These are phyloP conservation scores for Naumovozyma baii DNA, from an alignment of 805 yeast genomes.

Conservation along the genomic window DNA sequence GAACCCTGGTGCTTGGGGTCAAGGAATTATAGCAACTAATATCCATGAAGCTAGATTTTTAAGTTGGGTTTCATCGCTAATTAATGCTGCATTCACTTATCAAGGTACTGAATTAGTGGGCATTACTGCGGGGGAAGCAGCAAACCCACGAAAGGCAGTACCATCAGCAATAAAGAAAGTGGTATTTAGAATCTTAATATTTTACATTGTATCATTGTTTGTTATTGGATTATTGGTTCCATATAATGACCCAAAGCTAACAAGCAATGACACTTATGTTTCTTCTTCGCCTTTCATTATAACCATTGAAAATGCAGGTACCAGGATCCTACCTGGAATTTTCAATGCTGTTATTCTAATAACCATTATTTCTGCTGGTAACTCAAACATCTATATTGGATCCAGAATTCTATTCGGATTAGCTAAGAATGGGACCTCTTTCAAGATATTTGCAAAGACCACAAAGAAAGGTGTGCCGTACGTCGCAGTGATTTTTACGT, in stretches of 20 bases:
- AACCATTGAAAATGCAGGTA: conserved; percentile 56
- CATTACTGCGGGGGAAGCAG: conserved; percentile 58
- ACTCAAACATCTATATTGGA: conserved; percentile 61
- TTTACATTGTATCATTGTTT: conserved; percentile 51
- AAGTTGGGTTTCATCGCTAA: conserved; percentile 54
- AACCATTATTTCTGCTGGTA: conserved; percentile 62
- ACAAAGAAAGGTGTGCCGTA: conserved; percentile 51
- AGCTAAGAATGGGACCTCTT: conserved; percentile 47
- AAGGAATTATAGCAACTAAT: conserved; percentile 41
- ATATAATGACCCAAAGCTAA: conserved; percentile 45
- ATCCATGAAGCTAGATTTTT: conserved; percentile 44
- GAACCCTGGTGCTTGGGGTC: conserved; percentile 64
- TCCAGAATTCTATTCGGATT: conserved; percentile 53
- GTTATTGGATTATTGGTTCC: conserved; percentile 62
- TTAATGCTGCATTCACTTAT: conserved; percentile 62
- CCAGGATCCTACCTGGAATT: conserved; percentile 50
- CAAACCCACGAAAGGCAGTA: conserved; percentile 52
- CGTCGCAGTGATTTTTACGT: conserved; percentile 43
- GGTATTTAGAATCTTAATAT: conserved; percentile 48
- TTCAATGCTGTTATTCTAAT: conserved; percentile 57
- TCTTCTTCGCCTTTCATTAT: conserved; percentile 59
- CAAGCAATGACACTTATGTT: conserved; percentile 27
- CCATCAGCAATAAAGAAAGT: conserved; percentile 62
- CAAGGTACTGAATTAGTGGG: conserved; percentile 69
- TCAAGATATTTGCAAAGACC: conserved; percentile 38